phyloP scores from a whole-genome alignment of 345 rosid species.

The Bruguiera parviflora region DNA sequence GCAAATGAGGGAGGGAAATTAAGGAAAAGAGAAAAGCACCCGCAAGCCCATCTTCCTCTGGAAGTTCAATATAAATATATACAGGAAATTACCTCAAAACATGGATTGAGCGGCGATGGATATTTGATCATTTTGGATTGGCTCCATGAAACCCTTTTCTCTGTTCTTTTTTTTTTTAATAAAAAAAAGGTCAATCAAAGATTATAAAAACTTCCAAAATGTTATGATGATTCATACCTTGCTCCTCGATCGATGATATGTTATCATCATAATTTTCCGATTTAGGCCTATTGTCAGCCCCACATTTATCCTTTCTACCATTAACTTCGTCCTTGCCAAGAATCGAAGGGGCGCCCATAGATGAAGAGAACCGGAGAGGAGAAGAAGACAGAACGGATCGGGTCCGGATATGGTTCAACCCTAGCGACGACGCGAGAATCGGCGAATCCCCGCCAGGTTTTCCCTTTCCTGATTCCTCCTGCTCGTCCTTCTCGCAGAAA shows the following conservation, averaged over 20 bases:
- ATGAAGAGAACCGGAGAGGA: slow-evolving; percentile 49
- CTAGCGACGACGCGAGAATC: slow-evolving; percentile 54
- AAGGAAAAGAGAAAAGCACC: neutral
- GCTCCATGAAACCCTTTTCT: slow-evolving; percentile 51
- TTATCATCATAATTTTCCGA: slow-evolving; percentile 18
- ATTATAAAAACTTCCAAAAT: neutral
- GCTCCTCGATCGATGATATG: neutral
- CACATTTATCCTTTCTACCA: slow-evolving; percentile 23
- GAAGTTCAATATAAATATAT: too few relatives aligned
- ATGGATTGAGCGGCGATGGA: slow-evolving; percentile 46
- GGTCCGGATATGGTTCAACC: slow-evolving; percentile 75
- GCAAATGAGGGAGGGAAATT: neutral
- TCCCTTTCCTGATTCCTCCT: neutral
- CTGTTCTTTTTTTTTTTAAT: slow-evolving; percentile 24
- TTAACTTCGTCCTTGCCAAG: slow-evolving; percentile 10
- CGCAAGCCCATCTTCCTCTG: neutral
- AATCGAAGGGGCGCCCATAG: slow-evolving; percentile 27
- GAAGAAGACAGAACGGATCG: slow-evolving; percentile 50
- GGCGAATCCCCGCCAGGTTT: slow-evolving; percentile 25
- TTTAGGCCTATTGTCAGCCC: slow-evolving; percentile 24
- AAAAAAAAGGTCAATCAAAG: slow-evolving; percentile 12
- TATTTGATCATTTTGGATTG: slow-evolving; percentile 63
- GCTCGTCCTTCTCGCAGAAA: neutral
- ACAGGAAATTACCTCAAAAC: slow-evolving; percentile 52
- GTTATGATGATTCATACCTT: neutral